Percentiles rank a stretch among this genome's conserved stretches.
Conservation (phyloP, 306 rosid species). For the Rosa lucieae region DNA sequence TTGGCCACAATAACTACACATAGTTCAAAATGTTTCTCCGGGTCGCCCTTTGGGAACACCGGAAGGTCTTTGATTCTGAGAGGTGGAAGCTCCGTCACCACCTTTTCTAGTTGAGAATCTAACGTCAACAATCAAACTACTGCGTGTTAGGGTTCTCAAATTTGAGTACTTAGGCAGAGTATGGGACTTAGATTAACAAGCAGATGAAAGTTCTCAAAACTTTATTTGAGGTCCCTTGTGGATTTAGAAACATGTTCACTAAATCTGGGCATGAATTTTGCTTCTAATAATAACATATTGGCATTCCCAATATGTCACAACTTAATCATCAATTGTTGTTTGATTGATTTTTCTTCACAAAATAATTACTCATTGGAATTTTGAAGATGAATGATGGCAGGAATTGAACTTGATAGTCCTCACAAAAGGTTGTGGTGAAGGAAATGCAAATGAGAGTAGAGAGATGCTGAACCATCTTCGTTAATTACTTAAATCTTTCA, state of each 20-base stretch:
- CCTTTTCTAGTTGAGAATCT: neutral
- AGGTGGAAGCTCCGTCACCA: neutral
- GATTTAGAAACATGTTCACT: neutral
- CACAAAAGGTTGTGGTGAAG: neutral
- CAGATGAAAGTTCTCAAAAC: neutral
- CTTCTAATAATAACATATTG: too few relatives aligned
- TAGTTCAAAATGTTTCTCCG: neutral
- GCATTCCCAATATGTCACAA: neutral
- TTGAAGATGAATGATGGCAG: neutral
- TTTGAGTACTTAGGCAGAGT: neutral
- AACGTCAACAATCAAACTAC: neutral
- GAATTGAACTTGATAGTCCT: too few relatives aligned
- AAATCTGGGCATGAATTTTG: neutral
- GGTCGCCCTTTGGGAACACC: neutral
- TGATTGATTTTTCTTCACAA: neutral
- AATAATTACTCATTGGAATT: neutral
- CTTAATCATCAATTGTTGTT: neutral
- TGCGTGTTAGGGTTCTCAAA: neutral
- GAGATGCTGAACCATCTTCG: neutral
- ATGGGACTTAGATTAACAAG: conserved; percentile 23
- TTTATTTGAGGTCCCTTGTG: neutral
- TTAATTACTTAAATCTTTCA: neutral
- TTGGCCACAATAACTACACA: neutral
- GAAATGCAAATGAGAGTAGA: neutral
- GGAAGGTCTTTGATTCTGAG: neutral